Percentiles rank a stretch among this genome's conserved stretches.
These are phyloP conservation scores for Geoglossum glabrum DNA, from an alignment of 495 filamentous ascomycete genomes.

Conservation along the genomic window DNA sequence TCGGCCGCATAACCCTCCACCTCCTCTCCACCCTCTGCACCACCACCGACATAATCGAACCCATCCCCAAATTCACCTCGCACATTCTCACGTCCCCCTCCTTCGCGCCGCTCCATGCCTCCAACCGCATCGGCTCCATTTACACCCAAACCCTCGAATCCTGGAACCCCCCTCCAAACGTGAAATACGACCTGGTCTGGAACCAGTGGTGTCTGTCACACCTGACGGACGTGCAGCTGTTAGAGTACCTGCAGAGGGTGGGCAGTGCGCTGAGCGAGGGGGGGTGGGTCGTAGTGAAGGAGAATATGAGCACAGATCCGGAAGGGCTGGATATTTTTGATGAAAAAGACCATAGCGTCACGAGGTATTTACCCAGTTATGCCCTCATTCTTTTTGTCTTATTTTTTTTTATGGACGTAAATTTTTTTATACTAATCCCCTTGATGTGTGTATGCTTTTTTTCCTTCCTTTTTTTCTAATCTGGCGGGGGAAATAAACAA, in stretches of 20 bases:
- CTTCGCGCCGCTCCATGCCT: conserved; percentile 6
- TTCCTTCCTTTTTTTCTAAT: too few relatives aligned
- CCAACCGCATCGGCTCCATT: conserved; percentile 32
- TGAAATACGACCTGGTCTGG: conserved; percentile 42
- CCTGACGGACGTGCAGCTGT: conserved; percentile 59
- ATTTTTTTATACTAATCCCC: too few relatives aligned
- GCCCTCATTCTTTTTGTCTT: too few relatives aligned
- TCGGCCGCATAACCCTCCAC: conserved; percentile 39
- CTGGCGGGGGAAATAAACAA: background rate
- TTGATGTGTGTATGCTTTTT: too few relatives aligned
- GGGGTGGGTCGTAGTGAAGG: conserved; percentile 61
- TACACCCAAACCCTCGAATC: conserved; percentile 56
- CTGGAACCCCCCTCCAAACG: conserved; percentile 36
- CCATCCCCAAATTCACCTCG: conserved; percentile 36
- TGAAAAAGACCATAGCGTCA: conserved; percentile 59
- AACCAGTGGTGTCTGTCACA: conserved; percentile 91
- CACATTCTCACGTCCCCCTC: conserved; percentile 19
- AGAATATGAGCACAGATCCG: conserved; percentile 50
- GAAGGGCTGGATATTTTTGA: conserved; percentile 49
- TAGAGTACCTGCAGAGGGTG: conserved; percentile 37
- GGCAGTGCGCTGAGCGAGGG: conserved; percentile 26
- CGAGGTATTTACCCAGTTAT: conserved; percentile 19
- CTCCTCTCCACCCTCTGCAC: conserved; percentile 32
- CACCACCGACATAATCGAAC: conserved; percentile 39
- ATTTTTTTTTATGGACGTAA: too few relatives aligned